These are phyloP conservation scores for Pseudophaeomoniella oleicola DNA, from an alignment of 2,329 filamentous ascomycete genomes.

Conservation along the genomic window DNA sequence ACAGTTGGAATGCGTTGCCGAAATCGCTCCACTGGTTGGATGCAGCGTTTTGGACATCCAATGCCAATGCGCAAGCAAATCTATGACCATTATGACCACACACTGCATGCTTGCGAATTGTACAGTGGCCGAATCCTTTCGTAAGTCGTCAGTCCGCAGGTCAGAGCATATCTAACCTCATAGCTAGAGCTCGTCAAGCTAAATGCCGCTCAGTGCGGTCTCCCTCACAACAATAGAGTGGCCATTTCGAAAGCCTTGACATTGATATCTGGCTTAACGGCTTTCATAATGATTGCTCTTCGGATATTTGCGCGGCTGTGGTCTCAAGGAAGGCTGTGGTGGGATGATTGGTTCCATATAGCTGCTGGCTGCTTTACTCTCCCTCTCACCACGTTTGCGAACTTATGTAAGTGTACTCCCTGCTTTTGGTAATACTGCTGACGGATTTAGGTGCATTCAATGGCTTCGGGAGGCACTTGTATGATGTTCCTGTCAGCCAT, in stretches of 20 bases:
- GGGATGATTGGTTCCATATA: neutral
- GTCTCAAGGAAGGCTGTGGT: neutral
- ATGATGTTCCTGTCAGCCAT: neutral
- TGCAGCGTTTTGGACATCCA: neutral
- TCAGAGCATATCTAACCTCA: neutral
- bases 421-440: neutral
- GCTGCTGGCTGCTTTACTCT: neutral
- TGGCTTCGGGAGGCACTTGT: neutral
- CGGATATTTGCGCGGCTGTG: neutral
- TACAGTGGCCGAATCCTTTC: neutral
- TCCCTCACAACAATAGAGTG: neutral
- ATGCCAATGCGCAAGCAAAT: neutral
- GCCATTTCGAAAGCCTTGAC: neutral
- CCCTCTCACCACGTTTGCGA: neutral
- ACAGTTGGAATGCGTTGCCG: neutral
- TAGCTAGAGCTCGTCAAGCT: neutral
- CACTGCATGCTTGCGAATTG: neutral
- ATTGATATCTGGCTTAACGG: neutral
- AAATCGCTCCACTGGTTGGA: neutral
- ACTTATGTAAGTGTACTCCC: neutral
- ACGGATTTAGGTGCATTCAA: neutral
- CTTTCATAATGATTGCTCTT: neutral
- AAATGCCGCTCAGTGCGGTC: neutral
- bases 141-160: too few relatives aligned
- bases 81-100: neutral